Evolutionary conservation across 2,329 filamentous ascomycete species (phyloP), one percentile per base, ranked within the genome.

Genomic region (Chrysoporthe cubensis): DNA sequence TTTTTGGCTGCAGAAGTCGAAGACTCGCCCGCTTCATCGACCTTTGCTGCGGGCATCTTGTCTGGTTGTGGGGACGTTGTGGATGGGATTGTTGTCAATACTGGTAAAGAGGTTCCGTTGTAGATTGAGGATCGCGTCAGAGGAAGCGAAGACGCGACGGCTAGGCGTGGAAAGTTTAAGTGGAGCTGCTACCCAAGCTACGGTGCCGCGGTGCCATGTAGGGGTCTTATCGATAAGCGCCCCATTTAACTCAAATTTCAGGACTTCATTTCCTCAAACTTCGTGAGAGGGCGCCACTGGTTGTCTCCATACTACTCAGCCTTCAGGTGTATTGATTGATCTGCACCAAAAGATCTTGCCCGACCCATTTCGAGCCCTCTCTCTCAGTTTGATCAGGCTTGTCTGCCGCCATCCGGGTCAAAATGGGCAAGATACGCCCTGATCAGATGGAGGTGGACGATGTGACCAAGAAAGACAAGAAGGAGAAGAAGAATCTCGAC

Each of bases 1-100:
- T 86, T 85, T 74, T 88, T 90, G 58, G 84, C 81, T 32, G 85
- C 87, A 52, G 87, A 82, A 5, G 80, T 87, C 18, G 88, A 89
- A 4, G 88, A 89, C 74, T 90, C 88, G 77, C 88, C 88, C 71
- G 74, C 80, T 72, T 86, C 81, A 74, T 85, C 84, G 52, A 77
- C 71, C 73, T 84, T 85, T 68, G 80, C 77, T 67, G 81, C 75
- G n/a, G 84, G 79, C 85, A 87, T 88, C 37, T 61, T 64, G 54
- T 50, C 40, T 34, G 60, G 34, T 56, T 44, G 32, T 43, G 56
- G 44, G 26, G 32, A 37, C 21, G 37, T 26, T 52, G 5, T 34
- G 48, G 40, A 32, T n/a, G 16, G 21, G 54, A 40, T 18, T 32
- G 42, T 21, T 64, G 32, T 46, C 7, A 58, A 32, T 52, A 37